Evolutionary conservation across 169 alveolate species (phyloP), one percentile per base, ranked within the genome.

Genomic region (Plasmodium blacklocki): DNA sequence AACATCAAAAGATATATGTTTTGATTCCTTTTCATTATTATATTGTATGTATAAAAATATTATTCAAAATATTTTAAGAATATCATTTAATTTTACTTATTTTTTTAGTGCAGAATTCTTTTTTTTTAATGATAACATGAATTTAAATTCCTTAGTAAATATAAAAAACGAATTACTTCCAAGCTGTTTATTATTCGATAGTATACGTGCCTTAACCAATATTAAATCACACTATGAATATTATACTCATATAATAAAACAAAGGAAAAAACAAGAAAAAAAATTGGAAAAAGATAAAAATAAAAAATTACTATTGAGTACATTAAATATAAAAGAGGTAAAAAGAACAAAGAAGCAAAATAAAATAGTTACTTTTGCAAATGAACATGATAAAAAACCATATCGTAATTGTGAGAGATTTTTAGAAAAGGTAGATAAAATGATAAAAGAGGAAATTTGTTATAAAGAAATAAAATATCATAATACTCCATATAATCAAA

Each of bases 121-220:
- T 67, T 80, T 80, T 68, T 80, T 80, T 60, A 80, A 80, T 60
- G 90, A 80, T 49, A 58, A 11, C 39, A 80, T 80, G 39, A 80
- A 80, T 26, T 80, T 80, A 18, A 21, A 63, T 9, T 80, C 90
- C 8, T 39, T 68, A 19, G 29, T 19, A 18, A 67, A 80, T 80
- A 68, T 80, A 72, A 80, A 80, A 80, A 80, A 50, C 54, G 85
- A 50, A 15, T 68, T 43, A 58, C n/a, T 80, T 3, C 90, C 90
- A 80, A 68, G 83, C 12, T 32, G 74, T 0, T 47, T 80, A 11
- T 80, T 54, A 12, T 80, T 68, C 23, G 90, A 80, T 62, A 80
- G 90, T 59, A 68, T 80, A 68, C 68, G 90, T 68, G 90, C 90
- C 2, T 80, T 67, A 54, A 80, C 90, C 50, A 80, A 80, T 60